These are phyloP conservation scores for Fraxinus velutina DNA, from an alignment of 305 asterid genomes.

Conservation along the genomic window DNA sequence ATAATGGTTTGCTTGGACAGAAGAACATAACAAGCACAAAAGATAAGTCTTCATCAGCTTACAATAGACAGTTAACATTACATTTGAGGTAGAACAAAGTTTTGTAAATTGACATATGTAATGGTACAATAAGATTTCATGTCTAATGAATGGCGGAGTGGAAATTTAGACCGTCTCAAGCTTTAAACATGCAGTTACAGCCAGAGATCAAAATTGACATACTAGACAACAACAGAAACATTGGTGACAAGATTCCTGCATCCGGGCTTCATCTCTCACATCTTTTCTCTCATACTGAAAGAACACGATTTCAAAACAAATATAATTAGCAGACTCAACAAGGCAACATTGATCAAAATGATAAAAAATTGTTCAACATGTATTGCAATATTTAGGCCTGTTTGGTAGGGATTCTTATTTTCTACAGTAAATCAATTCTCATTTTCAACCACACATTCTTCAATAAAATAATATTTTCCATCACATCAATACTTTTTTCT, in stretches of 20 bases:
- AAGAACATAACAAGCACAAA: background rate
- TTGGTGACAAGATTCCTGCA: background rate
- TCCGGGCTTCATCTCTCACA: background rate
- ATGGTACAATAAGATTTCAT: background rate
- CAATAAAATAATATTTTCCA: too few relatives aligned
- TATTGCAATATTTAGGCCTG: background rate
- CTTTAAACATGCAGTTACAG: background rate
- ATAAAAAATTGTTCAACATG: background rate
- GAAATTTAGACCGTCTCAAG: background rate
- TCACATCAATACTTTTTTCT: too few relatives aligned
- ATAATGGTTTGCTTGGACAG: background rate
- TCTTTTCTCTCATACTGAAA: background rate
- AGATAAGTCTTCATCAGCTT: background rate
- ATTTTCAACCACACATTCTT: too few relatives aligned
- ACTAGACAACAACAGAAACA: background rate
- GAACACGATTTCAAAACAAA: background rate
- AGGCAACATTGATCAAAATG: background rate
- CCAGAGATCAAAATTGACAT: background rate
- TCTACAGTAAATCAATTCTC: too few relatives aligned
- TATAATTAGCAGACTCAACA: background rate
- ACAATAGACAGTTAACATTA: background rate
- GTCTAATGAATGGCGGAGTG: background rate
- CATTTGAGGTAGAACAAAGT: background rate
- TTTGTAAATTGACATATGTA: background rate
- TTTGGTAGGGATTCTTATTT: too few relatives aligned